These are phyloP conservation scores for Cryphonectria nitschkei DNA, from an alignment of 2,329 filamentous ascomycete species.

Conservation along the genomic window DNA sequence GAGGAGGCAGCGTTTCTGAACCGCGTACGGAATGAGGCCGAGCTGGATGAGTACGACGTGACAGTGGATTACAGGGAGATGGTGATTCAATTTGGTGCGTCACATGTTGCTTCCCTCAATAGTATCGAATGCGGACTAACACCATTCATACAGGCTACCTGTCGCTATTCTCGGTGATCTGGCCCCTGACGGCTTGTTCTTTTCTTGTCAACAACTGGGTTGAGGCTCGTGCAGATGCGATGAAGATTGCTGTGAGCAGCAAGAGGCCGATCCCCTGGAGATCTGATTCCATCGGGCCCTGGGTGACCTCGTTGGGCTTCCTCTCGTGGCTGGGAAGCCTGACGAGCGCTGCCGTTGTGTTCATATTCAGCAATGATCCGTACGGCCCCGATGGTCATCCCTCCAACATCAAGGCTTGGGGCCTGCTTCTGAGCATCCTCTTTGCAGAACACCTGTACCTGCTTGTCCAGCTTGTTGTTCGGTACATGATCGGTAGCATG, in stretches of 20 bases:
- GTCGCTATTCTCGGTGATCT: slow-evolving; percentile 87
- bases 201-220: slow-evolving; percentile 97
- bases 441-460: slow-evolving; percentile 90
- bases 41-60: slow-evolving; percentile 85
- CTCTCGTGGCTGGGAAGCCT: slow-evolving; percentile 93
- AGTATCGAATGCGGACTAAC: slow-evolving; percentile 29
- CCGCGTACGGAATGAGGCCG: slow-evolving; percentile 80
- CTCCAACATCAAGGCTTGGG: slow-evolving; percentile 76
- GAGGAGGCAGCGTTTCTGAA: slow-evolving; percentile 82
- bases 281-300: slow-evolving; percentile 92
- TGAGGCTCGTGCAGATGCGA: slow-evolving; percentile 87
- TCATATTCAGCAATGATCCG: slow-evolving; percentile 77
- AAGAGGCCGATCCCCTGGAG: slow-evolving; percentile 88
- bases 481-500: slow-evolving; percentile 74
- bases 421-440: slow-evolving; percentile 78
- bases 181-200: slow-evolving; percentile 87
- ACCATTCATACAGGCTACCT: slow-evolving; percentile 68
- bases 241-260: slow-evolving; percentile 91
- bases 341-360: slow-evolving; percentile 85
- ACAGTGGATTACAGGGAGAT: slow-evolving; percentile 91
- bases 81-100: slow-evolving; percentile 75
- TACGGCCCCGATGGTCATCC: slow-evolving; percentile 69
- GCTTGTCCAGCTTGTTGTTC: slow-evolving; percentile 72
- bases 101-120: background rate
- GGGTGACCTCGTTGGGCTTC: slow-evolving; percentile 83